Percentiles rank a stretch among this genome's conserved stretches.
phyloP scores from a whole-genome alignment of 495 filamentous ascomycete species.

The Parachaetomium inaequale region DNA sequence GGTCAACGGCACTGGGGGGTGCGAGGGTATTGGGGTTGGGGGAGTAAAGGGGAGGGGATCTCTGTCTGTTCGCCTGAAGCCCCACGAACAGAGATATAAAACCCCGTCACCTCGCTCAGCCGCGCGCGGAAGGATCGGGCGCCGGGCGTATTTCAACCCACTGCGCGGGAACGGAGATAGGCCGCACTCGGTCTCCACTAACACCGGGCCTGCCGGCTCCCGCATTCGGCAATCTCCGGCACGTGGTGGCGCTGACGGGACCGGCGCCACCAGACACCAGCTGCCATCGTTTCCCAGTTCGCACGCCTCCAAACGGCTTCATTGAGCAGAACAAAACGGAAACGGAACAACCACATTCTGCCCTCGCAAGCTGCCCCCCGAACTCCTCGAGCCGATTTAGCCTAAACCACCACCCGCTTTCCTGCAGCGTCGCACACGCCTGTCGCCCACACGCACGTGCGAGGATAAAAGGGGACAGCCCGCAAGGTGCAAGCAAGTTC shows the following conservation, averaged over 20 bases:
- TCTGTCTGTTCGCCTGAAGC: too few species aligned
- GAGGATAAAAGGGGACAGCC: not conserved
- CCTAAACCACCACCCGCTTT: not conserved
- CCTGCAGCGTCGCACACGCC: constrained; percentile 10
- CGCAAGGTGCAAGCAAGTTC: not conserved
- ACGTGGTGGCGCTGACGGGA: not conserved
- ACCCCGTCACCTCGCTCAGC: not conserved
- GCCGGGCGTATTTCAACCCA: not conserved
- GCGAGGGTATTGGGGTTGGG: too few species aligned
- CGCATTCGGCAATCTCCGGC: not conserved
- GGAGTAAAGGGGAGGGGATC: too few species aligned
- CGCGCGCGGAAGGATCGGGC: not conserved
- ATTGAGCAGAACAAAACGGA: not conserved
- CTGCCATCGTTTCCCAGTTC: not conserved
- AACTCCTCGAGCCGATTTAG: constrained; percentile 6
- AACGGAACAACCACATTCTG: not conserved
- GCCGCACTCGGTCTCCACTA: not conserved
- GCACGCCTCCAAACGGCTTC: too few species aligned
- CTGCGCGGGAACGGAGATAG: not conserved
- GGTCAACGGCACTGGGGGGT: not conserved
- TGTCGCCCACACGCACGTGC: not conserved
- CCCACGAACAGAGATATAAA: too few species aligned
- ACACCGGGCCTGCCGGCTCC: not conserved
- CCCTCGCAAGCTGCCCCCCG: not conserved
- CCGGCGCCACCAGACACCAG: not conserved